phyloP scores from a whole-genome alignment of 805 yeast species.

The Spathaspora boniae region DNA sequence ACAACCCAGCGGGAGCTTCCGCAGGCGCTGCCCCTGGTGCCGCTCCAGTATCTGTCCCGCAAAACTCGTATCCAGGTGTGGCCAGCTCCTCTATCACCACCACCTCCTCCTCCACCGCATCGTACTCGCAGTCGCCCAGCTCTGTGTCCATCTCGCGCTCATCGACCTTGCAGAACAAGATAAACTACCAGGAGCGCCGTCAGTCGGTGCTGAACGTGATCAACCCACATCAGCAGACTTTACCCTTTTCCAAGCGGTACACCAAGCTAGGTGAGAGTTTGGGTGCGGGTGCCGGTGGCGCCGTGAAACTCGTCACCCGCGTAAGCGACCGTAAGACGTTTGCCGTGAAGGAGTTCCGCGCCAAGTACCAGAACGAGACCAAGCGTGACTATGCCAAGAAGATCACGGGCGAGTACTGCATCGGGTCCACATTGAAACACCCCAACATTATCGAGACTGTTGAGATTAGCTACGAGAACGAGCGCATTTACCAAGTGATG shows the following conservation, averaged over 20 bases:
- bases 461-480: slow-evolving; percentile 68
- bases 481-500: slow-evolving; percentile 84
- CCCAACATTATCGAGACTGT: slow-evolving; percentile 77
- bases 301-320: slow-evolving; percentile 68
- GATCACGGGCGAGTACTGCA: slow-evolving; percentile 86
- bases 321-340: slow-evolving; percentile 68
- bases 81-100: slow-evolving; percentile 21
- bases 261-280: slow-evolving; percentile 71
- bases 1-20: slow-evolving; percentile 1
- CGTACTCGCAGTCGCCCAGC: slow-evolving; percentile 33
- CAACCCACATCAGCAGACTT: slow-evolving; percentile 19
- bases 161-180: slow-evolving; percentile 28
- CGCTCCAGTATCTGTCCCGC: slow-evolving; percentile 5
- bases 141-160: slow-evolving; percentile 27
- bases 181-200: slow-evolving; percentile 31
- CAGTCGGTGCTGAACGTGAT: slow-evolving; percentile 32
- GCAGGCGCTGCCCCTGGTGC: slow-evolving; percentile 10
- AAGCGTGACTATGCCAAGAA: slow-evolving; percentile 78
- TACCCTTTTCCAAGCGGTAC: slow-evolving; percentile 48
- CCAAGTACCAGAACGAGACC: slow-evolving; percentile 65
- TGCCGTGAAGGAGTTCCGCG: slow-evolving; percentile 82
- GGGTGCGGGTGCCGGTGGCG: slow-evolving; percentile 88
- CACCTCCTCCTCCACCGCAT: slow-evolving; percentile 29
- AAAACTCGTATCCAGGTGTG: background rate
- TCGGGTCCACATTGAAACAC: slow-evolving; percentile 78